Evolutionary conservation across 2,329 filamentous ascomycete species (phyloP).

Genomic region (Phyllosticta capitalensis): DNA sequence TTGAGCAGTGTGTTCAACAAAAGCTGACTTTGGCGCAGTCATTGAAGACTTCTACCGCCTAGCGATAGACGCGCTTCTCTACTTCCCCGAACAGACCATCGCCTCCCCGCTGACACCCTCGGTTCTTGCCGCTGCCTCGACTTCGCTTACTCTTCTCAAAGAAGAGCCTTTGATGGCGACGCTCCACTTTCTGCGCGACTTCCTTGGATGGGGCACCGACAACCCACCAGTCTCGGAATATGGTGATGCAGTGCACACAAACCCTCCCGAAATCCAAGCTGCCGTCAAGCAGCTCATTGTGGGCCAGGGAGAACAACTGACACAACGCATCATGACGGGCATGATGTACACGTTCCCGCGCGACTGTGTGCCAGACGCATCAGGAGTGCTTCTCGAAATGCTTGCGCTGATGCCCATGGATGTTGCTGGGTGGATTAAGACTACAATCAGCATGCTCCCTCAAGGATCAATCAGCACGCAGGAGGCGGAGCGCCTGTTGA

Average conservation of each 20-base stretch:
- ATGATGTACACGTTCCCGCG: conserved; percentile 99
- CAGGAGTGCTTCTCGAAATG: conserved; percentile 78
- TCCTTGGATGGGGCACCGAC: conserved; percentile 77
- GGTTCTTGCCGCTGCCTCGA: conserved; percentile 79
- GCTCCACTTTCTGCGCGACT: conserved; percentile 82
- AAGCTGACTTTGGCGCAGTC: conserved; percentile 38
- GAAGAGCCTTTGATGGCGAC: conserved; percentile 84
- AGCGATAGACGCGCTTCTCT: conserved; percentile 81
- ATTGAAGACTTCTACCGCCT: conserved; percentile 97
- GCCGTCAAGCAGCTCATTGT: conserved; percentile 64
- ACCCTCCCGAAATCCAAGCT: conserved; percentile 59
- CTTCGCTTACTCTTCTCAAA: conserved; percentile 79
- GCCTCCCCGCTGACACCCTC: conserved; percentile 68
- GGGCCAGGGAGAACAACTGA: conserved; percentile 63
- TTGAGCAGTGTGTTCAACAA: background rate
- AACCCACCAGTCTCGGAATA: conserved; percentile 54
- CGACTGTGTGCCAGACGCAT: conserved; percentile 91
- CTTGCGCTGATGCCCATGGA: conserved; percentile 79
- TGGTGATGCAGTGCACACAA: conserved; percentile 48
- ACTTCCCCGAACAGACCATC: conserved; percentile 79
- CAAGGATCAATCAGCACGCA: conserved; percentile 67
- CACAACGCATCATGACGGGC: conserved; percentile 84
- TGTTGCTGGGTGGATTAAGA: conserved; percentile 72
- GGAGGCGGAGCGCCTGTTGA: conserved; percentile 73
- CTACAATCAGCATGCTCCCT: conserved; percentile 75